Conservation (phyloP, 108 stramenopile species). For the Skeletonema tropicum region DNA sequence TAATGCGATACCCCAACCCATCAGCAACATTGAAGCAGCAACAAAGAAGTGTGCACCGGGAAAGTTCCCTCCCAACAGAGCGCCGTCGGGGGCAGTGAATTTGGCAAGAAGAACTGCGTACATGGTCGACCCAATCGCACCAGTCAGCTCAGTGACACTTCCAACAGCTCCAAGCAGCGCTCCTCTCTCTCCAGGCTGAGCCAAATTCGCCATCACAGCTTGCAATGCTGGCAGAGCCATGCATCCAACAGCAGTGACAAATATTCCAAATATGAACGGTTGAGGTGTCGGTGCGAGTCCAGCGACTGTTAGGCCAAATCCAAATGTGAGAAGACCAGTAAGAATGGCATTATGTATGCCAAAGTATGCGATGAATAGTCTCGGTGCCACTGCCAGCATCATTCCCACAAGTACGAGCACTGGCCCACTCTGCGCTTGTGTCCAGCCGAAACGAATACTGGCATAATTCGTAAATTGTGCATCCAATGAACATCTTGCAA, state of each 20-base stretch:
- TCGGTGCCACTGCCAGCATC: constrained; percentile 33
- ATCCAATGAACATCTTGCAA: constrained; percentile 21
- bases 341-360: constrained; percentile 16
- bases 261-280: constrained; percentile 18
- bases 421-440: constrained; percentile 24
- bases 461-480: constrained; percentile 26
- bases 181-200: constrained; percentile 12
- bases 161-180: constrained; percentile 28
- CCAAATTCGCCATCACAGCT: constrained; percentile 13
- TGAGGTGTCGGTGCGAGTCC: constrained; percentile 18
- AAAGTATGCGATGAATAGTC: constrained; percentile 16
- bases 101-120: constrained; percentile 23
- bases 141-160: constrained; percentile 24
- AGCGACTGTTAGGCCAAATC: constrained; percentile 12
- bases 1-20: constrained; percentile 13
- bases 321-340: constrained; percentile 14
- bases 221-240: constrained; percentile 21
- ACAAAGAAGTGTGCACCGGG: constrained; percentile 15
- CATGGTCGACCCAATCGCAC: constrained; percentile 20
- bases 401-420: constrained; percentile 7
- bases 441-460: constrained; percentile 26
- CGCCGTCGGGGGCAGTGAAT: constrained; percentile 4
- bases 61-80: constrained; percentile 7
- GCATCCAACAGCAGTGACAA: constrained; percentile 15
- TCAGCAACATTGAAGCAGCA: constrained; percentile 8